Evolutionary conservation across 192 early-diverging fungal species (phyloP).

Genomic region (Dispira parvispora): DNA sequence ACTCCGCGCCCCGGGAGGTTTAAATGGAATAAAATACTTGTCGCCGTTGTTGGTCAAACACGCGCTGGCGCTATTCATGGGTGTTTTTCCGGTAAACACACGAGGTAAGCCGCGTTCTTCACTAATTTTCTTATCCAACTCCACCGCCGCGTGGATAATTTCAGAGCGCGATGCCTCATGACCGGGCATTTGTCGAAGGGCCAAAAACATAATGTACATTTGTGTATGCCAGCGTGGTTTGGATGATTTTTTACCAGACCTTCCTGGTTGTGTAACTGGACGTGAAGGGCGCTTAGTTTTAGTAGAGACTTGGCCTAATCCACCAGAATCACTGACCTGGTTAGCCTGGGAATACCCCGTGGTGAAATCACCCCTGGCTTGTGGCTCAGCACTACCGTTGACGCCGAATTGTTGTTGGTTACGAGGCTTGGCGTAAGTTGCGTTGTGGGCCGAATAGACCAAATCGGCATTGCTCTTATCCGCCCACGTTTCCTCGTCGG

Average conservation of each 20-base stretch:
- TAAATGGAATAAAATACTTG: constrained; percentile 53
- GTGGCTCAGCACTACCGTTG: constrained; percentile 13
- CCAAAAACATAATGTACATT: constrained; percentile 68
- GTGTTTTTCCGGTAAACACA: constrained; percentile 79
- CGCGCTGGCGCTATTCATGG: constrained; percentile 59
- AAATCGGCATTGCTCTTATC: neutral
- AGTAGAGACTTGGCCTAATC: constrained; percentile 6
- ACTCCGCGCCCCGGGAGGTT: constrained; percentile 42
- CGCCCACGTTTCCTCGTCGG: neutral
- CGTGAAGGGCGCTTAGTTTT: constrained; percentile 6
- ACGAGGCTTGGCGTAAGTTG: constrained; percentile 1
- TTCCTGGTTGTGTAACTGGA: neutral
- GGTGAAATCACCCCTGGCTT: neutral
- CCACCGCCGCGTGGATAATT: constrained; percentile 55
- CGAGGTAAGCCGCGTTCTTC: constrained; percentile 50
- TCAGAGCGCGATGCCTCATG: constrained; percentile 50
- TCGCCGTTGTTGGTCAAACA: constrained; percentile 62
- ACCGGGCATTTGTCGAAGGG: constrained; percentile 49
- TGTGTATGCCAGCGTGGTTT: constrained; percentile 83
- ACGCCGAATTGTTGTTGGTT: neutral
- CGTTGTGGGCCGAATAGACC: constrained; percentile 1
- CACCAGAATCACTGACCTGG: neutral
- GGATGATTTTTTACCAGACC: neutral
- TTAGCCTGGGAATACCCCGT: neutral
- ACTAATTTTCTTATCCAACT: constrained; percentile 61